phyloP scores from a whole-genome alignment of 139 green algal genomes.

The Micractinium sp. region DNA sequence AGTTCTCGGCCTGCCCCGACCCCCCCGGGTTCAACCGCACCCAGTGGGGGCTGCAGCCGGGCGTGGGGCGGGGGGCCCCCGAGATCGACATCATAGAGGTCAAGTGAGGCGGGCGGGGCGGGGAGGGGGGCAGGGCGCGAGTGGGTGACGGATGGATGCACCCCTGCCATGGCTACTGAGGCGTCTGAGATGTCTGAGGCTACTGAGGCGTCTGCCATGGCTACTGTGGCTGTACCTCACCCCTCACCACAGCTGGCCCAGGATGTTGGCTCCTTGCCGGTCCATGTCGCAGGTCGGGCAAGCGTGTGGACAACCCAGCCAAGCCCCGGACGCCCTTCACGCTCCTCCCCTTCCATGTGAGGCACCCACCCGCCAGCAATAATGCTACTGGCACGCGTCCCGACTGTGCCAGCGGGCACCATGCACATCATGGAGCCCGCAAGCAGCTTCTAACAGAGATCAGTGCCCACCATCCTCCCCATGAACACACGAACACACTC shows the following conservation, averaged over 20 bases:
- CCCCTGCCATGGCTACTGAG: too few species aligned
- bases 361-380: not conserved
- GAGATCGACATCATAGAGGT: constrained; percentile 68
- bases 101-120: not conserved
- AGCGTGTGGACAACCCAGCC: not conserved
- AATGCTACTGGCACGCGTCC: not conserved
- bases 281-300: not conserved
- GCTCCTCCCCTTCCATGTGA: not conserved
- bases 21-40: not conserved
- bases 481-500: not conserved
- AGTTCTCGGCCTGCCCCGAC: constrained; percentile 32
- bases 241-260: too few species aligned
- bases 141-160: not conserved
- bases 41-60: constrained; percentile 25
- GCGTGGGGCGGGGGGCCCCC: constrained; percentile 43
- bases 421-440: too few species aligned
- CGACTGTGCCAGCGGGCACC: too few species aligned
- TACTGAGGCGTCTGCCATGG: too few species aligned
- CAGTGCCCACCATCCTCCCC: not conserved
- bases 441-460: not conserved
- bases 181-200: too few species aligned
- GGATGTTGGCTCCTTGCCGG: too few species aligned
- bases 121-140: not conserved
- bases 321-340: not conserved
- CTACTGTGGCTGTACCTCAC: too few species aligned